A percentile compares a stretch with the other conserved stretches of the same genome.
phyloP scores from a whole-genome alignment of 306 rosid genomes.

The Pyrus bretschneideri region DNA sequence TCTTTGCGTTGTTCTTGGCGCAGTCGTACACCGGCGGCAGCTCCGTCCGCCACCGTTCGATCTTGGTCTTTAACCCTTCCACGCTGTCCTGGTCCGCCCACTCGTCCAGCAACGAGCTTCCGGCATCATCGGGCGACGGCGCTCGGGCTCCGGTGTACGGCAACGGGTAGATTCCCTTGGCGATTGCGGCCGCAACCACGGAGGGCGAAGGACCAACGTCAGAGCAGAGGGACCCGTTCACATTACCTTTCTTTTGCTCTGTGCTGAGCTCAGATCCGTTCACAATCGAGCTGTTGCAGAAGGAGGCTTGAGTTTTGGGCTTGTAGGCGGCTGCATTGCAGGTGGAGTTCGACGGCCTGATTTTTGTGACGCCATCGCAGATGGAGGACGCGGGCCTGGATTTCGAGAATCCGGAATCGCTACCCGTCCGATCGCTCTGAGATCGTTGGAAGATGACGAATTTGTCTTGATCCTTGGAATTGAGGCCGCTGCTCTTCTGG shows the following conservation, averaged over 20 bases:
- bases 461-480: not conserved
- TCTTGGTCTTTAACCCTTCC: slow-evolving; percentile 62
- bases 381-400: slow-evolving; percentile 2
- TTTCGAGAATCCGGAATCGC: not conserved
- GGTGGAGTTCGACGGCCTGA: not conserved
- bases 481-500: not conserved
- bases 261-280: slow-evolving; percentile 20
- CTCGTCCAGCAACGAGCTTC: slow-evolving; percentile 37
- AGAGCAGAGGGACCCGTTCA: slow-evolving; percentile 43
- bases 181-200: slow-evolving; percentile 66
- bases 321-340: not conserved
- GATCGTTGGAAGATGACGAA: slow-evolving; percentile 10
- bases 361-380: not conserved
- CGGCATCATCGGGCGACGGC: not conserved
- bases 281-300: slow-evolving; percentile 7
- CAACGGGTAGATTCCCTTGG: slow-evolving; percentile 41
- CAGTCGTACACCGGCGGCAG: slow-evolving; percentile 42
- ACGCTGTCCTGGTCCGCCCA: slow-evolving; percentile 48
- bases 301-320: not conserved
- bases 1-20: not conserved
- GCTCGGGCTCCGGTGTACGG: not conserved
- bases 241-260: not conserved
- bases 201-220: slow-evolving; percentile 70
- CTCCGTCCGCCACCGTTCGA: slow-evolving; percentile 63
- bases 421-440: slow-evolving; percentile 20